These are phyloP conservation scores for Golubevia sp. DNA, from an alignment of 1,284 basidiomycete species.

Conservation along the genomic window DNA sequence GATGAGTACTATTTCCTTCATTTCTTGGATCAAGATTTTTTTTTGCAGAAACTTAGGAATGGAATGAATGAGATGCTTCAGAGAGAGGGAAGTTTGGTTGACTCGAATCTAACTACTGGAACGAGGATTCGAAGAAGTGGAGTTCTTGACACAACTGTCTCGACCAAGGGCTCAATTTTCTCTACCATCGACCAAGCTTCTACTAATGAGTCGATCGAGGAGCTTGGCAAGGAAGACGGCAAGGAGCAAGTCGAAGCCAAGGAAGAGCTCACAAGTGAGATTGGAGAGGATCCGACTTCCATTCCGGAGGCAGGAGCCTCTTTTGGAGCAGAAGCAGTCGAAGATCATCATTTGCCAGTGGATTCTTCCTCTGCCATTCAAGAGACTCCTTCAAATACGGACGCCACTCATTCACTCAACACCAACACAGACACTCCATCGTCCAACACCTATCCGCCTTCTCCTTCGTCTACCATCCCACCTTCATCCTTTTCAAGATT, in stretches of 20 bases:
- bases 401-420: neutral
- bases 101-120: neutral
- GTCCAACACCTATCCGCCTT: slow-evolving; percentile 25
- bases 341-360: too few species aligned
- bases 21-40: slow-evolving; percentile 21
- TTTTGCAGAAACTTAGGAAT: slow-evolving; percentile 5
- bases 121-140: neutral
- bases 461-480: slow-evolving; percentile 18
- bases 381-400: neutral
- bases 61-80: too few species aligned
- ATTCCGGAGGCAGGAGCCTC: neutral
- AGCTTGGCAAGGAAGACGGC: neutral
- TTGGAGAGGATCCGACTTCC: neutral
- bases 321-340: neutral
- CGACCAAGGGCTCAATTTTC: neutral
- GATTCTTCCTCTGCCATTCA: too few species aligned
- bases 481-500: slow-evolving; percentile 19
- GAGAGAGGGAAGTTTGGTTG: neutral
- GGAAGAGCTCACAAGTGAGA: neutral
- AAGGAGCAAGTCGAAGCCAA: neutral
- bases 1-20: slow-evolving; percentile 48
- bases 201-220: neutral
- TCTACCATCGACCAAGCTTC: neutral
- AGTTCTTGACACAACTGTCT: neutral
- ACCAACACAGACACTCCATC: slow-evolving; percentile 14